A percentile compares a stretch with the other conserved stretches of the same genome.
Conservation (phyloP, 345 rosid species). For the Rhizophora apiculata region DNA sequence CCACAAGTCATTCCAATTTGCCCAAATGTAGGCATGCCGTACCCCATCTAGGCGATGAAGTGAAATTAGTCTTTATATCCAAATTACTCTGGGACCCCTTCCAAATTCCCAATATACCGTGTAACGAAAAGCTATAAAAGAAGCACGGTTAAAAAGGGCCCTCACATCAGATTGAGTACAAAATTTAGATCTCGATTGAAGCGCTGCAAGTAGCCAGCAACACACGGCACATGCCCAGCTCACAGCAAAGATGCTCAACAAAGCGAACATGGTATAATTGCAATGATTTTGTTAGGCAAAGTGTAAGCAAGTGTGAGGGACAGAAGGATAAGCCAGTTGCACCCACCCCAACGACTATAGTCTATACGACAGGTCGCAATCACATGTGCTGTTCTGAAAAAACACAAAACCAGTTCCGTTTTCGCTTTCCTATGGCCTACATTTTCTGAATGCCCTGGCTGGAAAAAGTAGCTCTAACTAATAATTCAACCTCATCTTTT, state of each 20-base stretch:
- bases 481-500: too few species aligned
- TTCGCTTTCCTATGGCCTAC: too few species aligned
- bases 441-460: too few species aligned
- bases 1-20: too few species aligned
- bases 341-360: slow-evolving; percentile 19
- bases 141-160: not conserved
- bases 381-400: slow-evolving; percentile 15
- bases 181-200: not conserved
- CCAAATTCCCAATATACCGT: not conserved
- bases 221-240: slow-evolving; percentile 12
- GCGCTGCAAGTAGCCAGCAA: not conserved
- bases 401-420: too few species aligned
- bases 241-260: slow-evolving; percentile 1
- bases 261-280: slow-evolving; percentile 17
- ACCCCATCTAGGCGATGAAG: too few species aligned
- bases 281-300: slow-evolving; percentile 32
- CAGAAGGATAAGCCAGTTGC: not conserved
- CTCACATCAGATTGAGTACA: not conserved
- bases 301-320: slow-evolving; percentile 15
- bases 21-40: too few species aligned
- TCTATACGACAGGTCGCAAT: not conserved
- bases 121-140: not conserved
- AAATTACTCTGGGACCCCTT: not conserved
- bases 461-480: too few species aligned
- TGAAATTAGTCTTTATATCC: not conserved